These are phyloP conservation scores for Haematococcus sp. DNA, from an alignment of 139 green algal species.

Conservation along the genomic window DNA sequence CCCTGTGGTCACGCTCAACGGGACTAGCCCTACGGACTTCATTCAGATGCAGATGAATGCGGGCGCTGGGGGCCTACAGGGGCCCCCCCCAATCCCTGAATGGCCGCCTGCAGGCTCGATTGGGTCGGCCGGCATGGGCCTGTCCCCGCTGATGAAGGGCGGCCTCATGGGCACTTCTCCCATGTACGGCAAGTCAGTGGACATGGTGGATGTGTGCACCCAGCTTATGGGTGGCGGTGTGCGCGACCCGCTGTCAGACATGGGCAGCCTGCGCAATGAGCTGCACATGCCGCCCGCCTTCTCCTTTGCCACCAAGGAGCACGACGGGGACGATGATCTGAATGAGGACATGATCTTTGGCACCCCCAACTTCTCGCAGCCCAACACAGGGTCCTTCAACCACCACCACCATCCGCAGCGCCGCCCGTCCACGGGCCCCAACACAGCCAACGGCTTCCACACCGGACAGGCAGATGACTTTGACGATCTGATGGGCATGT, in stretches of 20 bases:
- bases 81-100: conserved; percentile 31
- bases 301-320: not conserved
- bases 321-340: conserved; percentile 47
- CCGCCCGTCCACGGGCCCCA: too few relatives aligned
- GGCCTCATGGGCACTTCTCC: conserved; percentile 11
- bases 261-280: conserved; percentile 61
- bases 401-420: conserved; percentile 4
- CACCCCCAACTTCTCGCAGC: conserved; percentile 40
- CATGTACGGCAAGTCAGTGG: conserved; percentile 59
- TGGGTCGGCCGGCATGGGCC: conserved; percentile 18
- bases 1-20: not conserved
- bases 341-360: conserved; percentile 77
- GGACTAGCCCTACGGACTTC: conserved; percentile 8
- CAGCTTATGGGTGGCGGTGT: conserved; percentile 53
- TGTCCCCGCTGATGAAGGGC: conserved; percentile 3
- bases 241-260: conserved; percentile 40
- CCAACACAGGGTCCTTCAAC: not conserved
- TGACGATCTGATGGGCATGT: conserved; percentile 35
- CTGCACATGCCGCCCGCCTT: conserved; percentile 56
- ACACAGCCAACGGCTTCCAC: conserved; percentile 1
- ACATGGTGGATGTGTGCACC: conserved; percentile 77
- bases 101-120: conserved; percentile 39
- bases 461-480: conserved; percentile 10
- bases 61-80: not conserved
- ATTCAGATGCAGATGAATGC: too few relatives aligned